Evolutionary conservation across 768 basidiomycete species (phyloP).

Genomic region (Leccinum fibrillosum): DNA sequence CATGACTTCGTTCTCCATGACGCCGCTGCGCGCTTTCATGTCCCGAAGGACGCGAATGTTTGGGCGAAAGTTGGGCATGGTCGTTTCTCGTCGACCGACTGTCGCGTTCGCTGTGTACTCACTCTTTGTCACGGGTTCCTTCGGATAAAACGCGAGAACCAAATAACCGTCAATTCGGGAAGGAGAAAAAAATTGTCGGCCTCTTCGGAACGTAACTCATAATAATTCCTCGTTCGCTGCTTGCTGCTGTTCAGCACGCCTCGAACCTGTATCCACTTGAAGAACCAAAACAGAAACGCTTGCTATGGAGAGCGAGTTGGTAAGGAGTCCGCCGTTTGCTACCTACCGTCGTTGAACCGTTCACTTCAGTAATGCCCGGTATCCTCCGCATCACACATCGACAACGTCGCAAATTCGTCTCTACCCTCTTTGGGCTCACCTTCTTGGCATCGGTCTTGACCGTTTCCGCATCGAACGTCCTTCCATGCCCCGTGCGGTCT

Average conservation of each 20-base stretch:
- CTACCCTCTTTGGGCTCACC: slow-evolving; percentile 77
- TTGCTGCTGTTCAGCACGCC: neutral
- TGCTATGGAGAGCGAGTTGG: slow-evolving; percentile 25
- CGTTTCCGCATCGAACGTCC: slow-evolving; percentile 72
- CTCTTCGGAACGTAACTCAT: neutral
- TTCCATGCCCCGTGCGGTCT: slow-evolving; percentile 76
- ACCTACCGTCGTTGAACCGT: slow-evolving; percentile 10
- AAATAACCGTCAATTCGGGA: slow-evolving; percentile 25
- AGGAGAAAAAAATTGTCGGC: neutral
- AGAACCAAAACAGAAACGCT: neutral
- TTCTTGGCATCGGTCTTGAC: slow-evolving; percentile 77
- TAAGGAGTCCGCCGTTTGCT: slow-evolving; percentile 1
- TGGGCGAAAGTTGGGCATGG: slow-evolving; percentile 30
- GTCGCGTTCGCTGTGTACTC: no score
- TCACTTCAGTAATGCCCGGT: slow-evolving; percentile 59
- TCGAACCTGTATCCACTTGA: neutral
- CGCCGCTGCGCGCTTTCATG: slow-evolving; percentile 71
- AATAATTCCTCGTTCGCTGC: neutral
- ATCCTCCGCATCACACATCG: slow-evolving; percentile 52
- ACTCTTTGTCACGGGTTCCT: neutral
- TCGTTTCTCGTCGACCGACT: no score
- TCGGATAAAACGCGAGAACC: neutral
- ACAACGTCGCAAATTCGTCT: slow-evolving; percentile 69
- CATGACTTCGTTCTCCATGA: slow-evolving; percentile 72
- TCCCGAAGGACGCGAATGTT: slow-evolving; percentile 66